Base-by-base conservation (phyloP, 441 rosid genomes). In the Gossypium gossypioides region DNA sequence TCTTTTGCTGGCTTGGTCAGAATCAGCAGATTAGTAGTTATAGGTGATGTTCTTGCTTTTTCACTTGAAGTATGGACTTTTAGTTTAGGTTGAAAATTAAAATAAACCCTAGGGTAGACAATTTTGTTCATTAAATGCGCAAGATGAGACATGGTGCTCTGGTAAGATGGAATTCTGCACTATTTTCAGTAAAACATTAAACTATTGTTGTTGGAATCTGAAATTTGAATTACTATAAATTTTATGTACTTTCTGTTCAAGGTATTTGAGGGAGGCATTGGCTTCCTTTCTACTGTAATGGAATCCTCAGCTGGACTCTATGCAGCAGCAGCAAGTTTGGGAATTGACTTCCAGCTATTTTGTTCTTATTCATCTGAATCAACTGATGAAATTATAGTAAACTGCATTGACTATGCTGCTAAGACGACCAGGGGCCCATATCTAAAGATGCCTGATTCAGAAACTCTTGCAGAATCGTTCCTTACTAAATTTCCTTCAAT, bases 281-380 rank as follows among this genome's bases (percentile, higher is more conserved):
- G 77, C 82, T 90, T 85, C 78, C 82, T 89, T 71, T 77, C 89
- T 37, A 77, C 85, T 10, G 83, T 85, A 66, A 84, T 88, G 87
- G 92, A 88, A 76, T 85, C 80, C 75, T 85, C 92, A 19, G 86
- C 62, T 85, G 95, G 86, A 79, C 87, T 96, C 32, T 93, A 91
- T 79, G 96, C 97, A 0, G 97, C 91, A 69, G 97, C 99, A 74
- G 95, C 94, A 78, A 89, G 94, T 82, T 82, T 96, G 85, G 97
- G 97, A 80, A 81, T 96, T 76, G 88, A 83, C 77, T 80, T 96
- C 66, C 99, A 96, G 86, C 81, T 96, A 22, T 86, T 93, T 79
- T 93, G 85, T 80, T 90, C 97, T 77, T 71, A 89, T 69, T 88
- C 97, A 80, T 82, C 89, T 34, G 86, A 86, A 46, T 78, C 85